Percentiles rank a stretch among this genome's conserved stretches.
These are phyloP conservation scores for Aspergillus campestris DNA, from an alignment of 495 filamentous ascomycete species.

Conservation along the genomic window DNA sequence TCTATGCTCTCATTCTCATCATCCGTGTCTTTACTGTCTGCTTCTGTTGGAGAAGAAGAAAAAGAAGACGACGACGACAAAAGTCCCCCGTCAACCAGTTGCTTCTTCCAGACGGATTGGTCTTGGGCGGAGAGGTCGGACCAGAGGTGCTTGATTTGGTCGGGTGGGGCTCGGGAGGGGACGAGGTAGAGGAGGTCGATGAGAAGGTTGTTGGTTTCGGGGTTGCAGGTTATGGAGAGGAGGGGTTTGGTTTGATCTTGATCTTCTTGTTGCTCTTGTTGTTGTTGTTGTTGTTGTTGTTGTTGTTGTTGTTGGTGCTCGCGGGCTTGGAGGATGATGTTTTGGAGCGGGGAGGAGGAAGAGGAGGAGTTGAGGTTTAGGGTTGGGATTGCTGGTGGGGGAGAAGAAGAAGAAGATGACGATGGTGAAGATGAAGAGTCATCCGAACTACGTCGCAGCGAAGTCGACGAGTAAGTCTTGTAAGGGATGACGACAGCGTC, in stretches of 20 bases:
- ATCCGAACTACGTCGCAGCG: no score
- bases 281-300: not conserved
- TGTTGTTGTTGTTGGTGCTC: not conserved
- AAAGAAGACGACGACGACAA: no score
- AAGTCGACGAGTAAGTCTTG: not conserved
- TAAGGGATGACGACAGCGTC: constrained; percentile 14
- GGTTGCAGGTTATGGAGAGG: constrained; percentile 2
- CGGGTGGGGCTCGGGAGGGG: constrained; percentile 12
- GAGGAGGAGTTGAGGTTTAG: not conserved
- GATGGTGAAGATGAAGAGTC: not conserved
- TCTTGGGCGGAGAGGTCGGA: constrained; percentile 53
- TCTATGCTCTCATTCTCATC: no score
- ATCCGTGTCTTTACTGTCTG: constrained; percentile 34
- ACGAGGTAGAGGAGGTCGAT: constrained; percentile 13
- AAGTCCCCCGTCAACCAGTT: constrained; percentile 24
- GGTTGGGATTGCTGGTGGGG: constrained; percentile 1
- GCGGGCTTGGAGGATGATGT: not conserved
- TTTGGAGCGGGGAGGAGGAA: not conserved
- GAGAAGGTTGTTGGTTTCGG: constrained; percentile 2
- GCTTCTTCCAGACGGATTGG: constrained; percentile 57
- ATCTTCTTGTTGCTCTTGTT: no score
- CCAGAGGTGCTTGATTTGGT: constrained; percentile 47
- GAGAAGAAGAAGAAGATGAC: not conserved
- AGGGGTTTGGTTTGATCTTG: not conserved
- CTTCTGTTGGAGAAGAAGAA: no score